phyloP scores from a whole-genome alignment of 495 filamentous ascomycete genomes.

The Aspergillus avenaceus region DNA sequence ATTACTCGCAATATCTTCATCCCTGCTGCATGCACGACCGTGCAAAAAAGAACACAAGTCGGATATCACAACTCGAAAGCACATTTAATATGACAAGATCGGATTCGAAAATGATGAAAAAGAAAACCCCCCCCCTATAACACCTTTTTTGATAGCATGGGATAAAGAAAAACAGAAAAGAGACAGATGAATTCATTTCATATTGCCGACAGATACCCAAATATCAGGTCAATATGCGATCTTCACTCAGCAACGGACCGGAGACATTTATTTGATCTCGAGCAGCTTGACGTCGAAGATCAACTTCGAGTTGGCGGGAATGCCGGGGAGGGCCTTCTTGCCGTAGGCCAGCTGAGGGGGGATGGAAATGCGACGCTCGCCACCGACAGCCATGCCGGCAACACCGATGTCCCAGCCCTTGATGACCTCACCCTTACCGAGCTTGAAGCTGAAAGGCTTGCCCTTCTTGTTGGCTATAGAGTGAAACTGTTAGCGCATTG shows the following conservation, averaged over 20 bases:
- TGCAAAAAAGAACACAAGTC: conserved; percentile 39
- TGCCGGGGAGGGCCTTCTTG: conserved; percentile 69
- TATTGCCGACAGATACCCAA: conserved; percentile 1
- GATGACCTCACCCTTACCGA: conserved; percentile 92
- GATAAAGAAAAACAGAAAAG: conserved; percentile 18
- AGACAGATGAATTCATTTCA: conserved; percentile 4
- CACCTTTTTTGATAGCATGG: conserved; percentile 25
- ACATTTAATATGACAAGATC: neutral
- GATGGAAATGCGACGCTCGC: conserved; percentile 87
- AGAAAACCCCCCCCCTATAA: conserved; percentile 32
- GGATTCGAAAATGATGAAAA: conserved; percentile 22
- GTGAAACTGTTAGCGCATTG: conserved; percentile 3
- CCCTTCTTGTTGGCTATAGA: conserved; percentile 89
- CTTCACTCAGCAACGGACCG: neutral
- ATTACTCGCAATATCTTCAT: conserved; percentile 39
- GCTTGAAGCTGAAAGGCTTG: conserved; percentile 90
- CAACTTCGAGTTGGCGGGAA: conserved; percentile 85
- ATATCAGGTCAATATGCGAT: neutral
- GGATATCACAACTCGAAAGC: conserved; percentile 37
- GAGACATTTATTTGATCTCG: conserved; percentile 52
- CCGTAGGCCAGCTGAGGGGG: conserved; percentile 85
- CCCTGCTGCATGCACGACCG: conserved; percentile 26
- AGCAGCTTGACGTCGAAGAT: conserved; percentile 91
- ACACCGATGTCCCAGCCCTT: conserved; percentile 98
- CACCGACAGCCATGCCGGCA: conserved; percentile 84